Evolutionary conservation across 2,329 filamentous ascomycete species (phyloP), one percentile per base, ranked within the genome.

Genomic region (Hirsutella thompsonii): DNA sequence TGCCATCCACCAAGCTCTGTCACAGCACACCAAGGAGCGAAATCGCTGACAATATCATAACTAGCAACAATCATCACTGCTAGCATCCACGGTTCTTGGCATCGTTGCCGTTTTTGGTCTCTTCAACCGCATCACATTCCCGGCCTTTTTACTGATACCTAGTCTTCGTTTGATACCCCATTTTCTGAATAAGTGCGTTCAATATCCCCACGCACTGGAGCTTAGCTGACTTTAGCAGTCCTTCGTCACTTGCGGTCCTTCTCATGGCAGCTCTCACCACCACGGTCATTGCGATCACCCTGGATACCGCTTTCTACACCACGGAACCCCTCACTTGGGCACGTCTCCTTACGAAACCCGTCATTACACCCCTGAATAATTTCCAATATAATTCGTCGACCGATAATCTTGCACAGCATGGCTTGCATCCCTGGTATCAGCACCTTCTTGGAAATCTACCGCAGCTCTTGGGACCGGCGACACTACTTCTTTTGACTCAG

Each of bases 51-150:
- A 47, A 21, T 43, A 42, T 34, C 44, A 29, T 46, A 10, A 9
- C 43, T 57, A 86, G 77, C 77, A 88, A 62, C 77, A 75, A 53
- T 82, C 85, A 42, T 85, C 86, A 37, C 68, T 86, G 42, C 67
- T 87, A 50, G 80, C 88, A 18, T 88, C 83, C 43, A 73, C 77
- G 33, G 70, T 92, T 34, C 75, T 98, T 33, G 87, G 87, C 23
- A 78, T 89, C 46, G 76, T 95, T 41, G 71, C 76, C 40, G 81
- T 94, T 13, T 83, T 92, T 54, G 92, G 92, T 38, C 67, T 90
- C 44, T 98, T 98, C 64, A 98, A 96, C 63, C 79, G 92, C 49
- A 95, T 96, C 54, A 98, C 92, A 9, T 96, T 96, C 60, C 90
- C 90, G 36, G 90, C 89, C 13, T 98, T 94, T 59, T 64, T 98